These are phyloP conservation scores for Aechmea fasciata DNA, from an alignment of 176 grass and related monocot genomes.

Conservation along the genomic window DNA sequence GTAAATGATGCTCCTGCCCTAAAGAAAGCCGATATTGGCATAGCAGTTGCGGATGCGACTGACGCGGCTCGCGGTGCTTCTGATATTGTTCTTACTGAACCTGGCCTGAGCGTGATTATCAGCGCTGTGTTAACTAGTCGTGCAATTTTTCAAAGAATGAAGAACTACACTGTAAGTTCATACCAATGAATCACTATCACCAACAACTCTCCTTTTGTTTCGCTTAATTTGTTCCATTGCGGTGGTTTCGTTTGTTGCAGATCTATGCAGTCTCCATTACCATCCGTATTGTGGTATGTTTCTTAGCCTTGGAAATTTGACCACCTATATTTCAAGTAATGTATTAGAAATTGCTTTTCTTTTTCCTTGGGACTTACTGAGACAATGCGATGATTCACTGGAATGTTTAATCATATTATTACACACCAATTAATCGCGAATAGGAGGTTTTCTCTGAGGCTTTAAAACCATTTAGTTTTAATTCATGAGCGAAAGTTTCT, in stretches of 20 bases:
- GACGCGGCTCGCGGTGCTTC: constrained; percentile 79
- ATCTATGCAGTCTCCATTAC: constrained; percentile 80
- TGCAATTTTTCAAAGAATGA: constrained; percentile 89
- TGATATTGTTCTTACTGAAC: constrained; percentile 78
- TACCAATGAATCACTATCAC: neutral
- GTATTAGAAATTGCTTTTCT: neutral
- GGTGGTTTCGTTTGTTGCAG: constrained; percentile 22
- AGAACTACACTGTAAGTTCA: constrained; percentile 60
- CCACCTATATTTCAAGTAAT: neutral
- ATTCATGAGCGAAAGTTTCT: neutral
- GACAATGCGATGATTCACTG: no score
- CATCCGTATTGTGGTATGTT: constrained; percentile 68
- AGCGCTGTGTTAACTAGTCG: constrained; percentile 72
- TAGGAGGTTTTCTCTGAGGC: no score
- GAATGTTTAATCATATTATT: no score
- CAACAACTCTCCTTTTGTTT: constrained; percentile 4
- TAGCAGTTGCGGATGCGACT: constrained; percentile 71
- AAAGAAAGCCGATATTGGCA: constrained; percentile 85
- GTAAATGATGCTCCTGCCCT: constrained; percentile 79
- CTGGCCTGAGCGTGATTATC: constrained; percentile 70
- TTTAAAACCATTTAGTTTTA: no score
- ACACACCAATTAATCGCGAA: no score
- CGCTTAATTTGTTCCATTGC: constrained; percentile 9
- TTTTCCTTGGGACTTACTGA: neutral
- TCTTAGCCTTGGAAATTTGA: constrained; percentile 5